Base-by-base conservation (phyloP, 768 basidiomycete genomes). In the Obba rivulosa region DNA sequence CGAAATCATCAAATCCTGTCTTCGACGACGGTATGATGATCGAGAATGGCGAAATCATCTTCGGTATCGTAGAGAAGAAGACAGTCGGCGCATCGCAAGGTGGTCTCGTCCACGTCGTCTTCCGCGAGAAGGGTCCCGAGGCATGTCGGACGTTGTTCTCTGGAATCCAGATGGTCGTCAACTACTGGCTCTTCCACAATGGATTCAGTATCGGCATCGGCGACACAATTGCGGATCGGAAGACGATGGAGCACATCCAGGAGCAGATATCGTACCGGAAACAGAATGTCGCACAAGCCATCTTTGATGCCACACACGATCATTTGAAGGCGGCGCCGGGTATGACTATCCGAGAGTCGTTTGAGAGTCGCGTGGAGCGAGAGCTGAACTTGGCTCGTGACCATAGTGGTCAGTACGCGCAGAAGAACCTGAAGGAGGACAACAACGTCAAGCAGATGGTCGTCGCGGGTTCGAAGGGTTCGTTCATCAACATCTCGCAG, bases 391-490 rank as follows among this genome's bases (percentile, higher is more conserved):
- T 85, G 66, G 96, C 95, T 56, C 92, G 94, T 76, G 96, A 98
- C 62, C 79, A 80, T 41, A 92, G 92, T 23, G 96, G 96, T 74
- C 92, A 92, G 64, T 89, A 85, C 39, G 95, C 94, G n/a, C 92
- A 98, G 71, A 87, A 92, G 71, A 86, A 86, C 63, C 74, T 98
- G 78, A 98, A 98, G 77, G 91, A 92, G 66, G 94, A 96, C 70
- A 98, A 99, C 76, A 97, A 98, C 59, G 94, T 98, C 73, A 99
- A 98, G 77, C 96, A 98, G 79, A 99, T 99, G 96, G 95, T 98
- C 62, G 92, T 95, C 5, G 94, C 96, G 9, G 96, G 96, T 21
- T 96, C 96, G 11, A 98, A 99, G 69, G 93, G 94, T 68, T 93
- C 93, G 0, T 94, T 92, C 76, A 99, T 98, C 78, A 99, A 99